Evolutionary conservation across 2,329 filamentous ascomycete species (phyloP), one percentile per base, ranked within the genome.

Genomic region (Fusarium fracticaudum): DNA sequence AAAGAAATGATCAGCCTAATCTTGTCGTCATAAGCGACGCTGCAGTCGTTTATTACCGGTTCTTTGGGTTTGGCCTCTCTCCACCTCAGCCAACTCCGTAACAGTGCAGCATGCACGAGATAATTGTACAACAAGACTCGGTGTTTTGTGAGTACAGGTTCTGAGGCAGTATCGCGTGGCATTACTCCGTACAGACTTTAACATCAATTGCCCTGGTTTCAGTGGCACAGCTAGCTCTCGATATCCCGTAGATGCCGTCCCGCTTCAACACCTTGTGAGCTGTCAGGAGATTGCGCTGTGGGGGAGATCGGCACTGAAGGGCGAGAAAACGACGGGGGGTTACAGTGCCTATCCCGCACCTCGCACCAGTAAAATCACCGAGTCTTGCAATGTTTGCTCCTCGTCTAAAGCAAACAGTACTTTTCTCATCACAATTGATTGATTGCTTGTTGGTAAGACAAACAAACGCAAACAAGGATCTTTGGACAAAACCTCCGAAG

Each of bases 231-330:
- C 24, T 51, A 50, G 57, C 31, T 60, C 57, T 60, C 43, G 43
- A 60, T 60, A 6, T 60, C 57, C 57, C 53, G 53, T 20, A 44
- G 43, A 59, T 50, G 41, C 41, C 55, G 55, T 59, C 64, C 65
- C 40, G 43, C 61, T 66, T 48, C 29, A 24, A 26, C 54, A 67
- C 48, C 60, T 60, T 74, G 60, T 62, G 72, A 65, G 47, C 61
- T 60, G 22, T 33, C 66, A 68, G 67, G 73, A 75, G 62, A 75
- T 75, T 75, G 18, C 70, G 13, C 22, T 71, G 73, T 73, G 73
- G 58, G 60, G 54, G 41, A 68, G 73, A 76, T 76, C 73, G 38
- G 48, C 72, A 67, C 40, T 70, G 35, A 35, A 35, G 33, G 33
- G 33, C 7, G 33, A 35, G 33, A 8, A 35, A 47, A n/a, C 6